A percentile compares a stretch with the other conserved stretches of the same genome.
These are phyloP conservation scores for Centaurea solstitialis DNA, from an alignment of 129 eudicot genomes.

Conservation along the genomic window DNA sequence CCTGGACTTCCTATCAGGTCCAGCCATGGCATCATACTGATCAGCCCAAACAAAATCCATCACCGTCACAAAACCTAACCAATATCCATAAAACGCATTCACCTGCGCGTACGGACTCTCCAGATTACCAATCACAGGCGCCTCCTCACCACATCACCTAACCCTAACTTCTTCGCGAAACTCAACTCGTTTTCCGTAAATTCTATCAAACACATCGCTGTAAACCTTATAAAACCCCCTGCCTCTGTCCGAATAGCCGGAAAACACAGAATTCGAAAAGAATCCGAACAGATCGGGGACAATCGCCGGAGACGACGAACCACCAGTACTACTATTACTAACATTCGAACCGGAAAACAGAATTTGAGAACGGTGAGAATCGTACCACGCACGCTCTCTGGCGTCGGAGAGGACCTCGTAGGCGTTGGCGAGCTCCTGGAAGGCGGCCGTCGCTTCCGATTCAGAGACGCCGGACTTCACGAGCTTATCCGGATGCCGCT, in stretches of 20 bases:
- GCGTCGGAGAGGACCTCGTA: constrained; percentile 92
- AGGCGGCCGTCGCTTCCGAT: constrained; percentile 83
- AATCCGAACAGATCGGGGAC: constrained; percentile 71
- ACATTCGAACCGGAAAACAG: constrained; percentile 50
- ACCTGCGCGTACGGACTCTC: constrained; percentile 73
- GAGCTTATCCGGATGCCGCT: constrained; percentile 97
- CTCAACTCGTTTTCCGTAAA: constrained; percentile 67
- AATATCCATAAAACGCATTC: constrained; percentile 84
- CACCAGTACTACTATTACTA: too few species aligned
- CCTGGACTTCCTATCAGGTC: constrained; percentile 72
- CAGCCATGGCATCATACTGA: constrained; percentile 70
- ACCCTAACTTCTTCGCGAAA: constrained; percentile 64
- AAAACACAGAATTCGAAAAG: constrained; percentile 66
- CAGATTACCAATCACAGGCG: constrained; percentile 85
- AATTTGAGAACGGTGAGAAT: constrained; percentile 91
- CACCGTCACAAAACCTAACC: constrained; percentile 77
- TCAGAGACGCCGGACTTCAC: constrained; percentile 71
- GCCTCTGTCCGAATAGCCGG: constrained; percentile 65
- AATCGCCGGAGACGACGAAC: constrained; percentile 19
- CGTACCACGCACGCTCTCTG: constrained; percentile 93
- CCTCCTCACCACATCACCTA: constrained; percentile 64
- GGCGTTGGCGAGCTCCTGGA: constrained; percentile 90
- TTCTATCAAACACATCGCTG: constrained; percentile 66
- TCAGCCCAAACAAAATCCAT: constrained; percentile 96
- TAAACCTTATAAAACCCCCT: constrained; percentile 87